phyloP scores from a whole-genome alignment of 345 rosid species.

The Arabis alpina region DNA sequence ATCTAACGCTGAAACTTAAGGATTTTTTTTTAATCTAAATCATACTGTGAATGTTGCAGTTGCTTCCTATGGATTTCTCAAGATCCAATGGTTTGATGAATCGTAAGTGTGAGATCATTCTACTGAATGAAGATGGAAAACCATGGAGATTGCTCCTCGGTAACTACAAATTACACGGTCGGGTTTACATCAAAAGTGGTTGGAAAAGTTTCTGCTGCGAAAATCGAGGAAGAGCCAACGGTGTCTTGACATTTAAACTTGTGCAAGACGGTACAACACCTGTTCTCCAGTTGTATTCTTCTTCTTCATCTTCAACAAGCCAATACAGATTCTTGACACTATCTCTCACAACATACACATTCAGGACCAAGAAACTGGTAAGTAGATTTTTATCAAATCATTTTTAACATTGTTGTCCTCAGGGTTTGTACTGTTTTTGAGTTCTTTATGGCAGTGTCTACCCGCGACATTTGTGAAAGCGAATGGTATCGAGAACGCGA shows the following conservation, averaged over 20 bases:
- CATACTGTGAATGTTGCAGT: constrained; percentile 14
- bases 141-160: background rate
- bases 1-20: background rate
- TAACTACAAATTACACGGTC: background rate
- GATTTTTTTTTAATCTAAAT: background rate
- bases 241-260: background rate
- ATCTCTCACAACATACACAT: background rate
- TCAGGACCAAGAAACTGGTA: background rate
- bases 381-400: background rate
- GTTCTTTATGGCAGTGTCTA: constrained; percentile 7
- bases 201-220: constrained; percentile 29
- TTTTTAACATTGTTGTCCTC: background rate
- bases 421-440: background rate
- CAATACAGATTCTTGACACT: constrained; percentile 21
- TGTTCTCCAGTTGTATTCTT: constrained; percentile 27
- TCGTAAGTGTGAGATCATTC: constrained; percentile 8
- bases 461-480: constrained; percentile 1
- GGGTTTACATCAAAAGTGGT: constrained; percentile 22
- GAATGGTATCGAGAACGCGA: background rate
- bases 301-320: background rate
- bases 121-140: constrained; percentile 9
- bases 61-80: background rate
- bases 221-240: background rate
- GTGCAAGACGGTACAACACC: background rate
- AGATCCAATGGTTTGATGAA: constrained; percentile 21